A percentile compares a stretch with the other conserved stretches of the same genome.
phyloP scores from a whole-genome alignment of 148 eudicot species.

The Rhododendron vialii region DNA sequence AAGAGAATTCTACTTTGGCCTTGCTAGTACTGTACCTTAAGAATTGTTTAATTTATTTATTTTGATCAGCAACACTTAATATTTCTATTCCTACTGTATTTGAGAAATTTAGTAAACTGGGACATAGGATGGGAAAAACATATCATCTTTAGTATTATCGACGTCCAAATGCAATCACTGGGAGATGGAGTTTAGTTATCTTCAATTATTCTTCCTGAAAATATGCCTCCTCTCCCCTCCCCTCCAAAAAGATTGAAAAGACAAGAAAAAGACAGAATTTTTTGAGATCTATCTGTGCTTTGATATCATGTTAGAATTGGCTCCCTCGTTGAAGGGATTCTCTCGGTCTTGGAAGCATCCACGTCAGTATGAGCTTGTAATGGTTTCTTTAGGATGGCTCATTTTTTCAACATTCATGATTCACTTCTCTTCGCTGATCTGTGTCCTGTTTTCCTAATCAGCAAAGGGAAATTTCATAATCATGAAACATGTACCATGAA shows the following conservation, averaged over 20 bases:
- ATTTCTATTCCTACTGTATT: not conserved
- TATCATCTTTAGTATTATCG: not conserved
- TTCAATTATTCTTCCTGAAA: not conserved
- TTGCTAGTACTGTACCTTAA: not conserved
- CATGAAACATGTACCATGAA: not conserved
- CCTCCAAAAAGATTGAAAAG: not conserved
- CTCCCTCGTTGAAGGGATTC: not conserved
- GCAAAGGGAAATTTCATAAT: not conserved
- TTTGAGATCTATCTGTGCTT: not conserved
- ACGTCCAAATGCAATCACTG: not conserved
- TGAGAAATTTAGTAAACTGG: not conserved
- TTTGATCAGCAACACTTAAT: no score
- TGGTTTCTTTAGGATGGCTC: not conserved
- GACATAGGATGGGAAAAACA: not conserved
- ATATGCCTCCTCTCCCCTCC: not conserved
- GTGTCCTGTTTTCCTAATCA: not conserved
- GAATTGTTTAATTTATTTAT: no score
- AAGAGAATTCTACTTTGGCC: not conserved
- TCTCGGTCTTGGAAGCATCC: not conserved
- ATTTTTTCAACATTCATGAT: not conserved
- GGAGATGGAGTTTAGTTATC: not conserved
- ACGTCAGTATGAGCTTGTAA: not conserved
- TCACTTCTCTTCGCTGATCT: not conserved
- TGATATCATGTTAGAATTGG: not conserved
- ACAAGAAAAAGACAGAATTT: not conserved